Evolutionary conservation across 768 basidiomycete genomes (phyloP), one percentile per base, ranked within the genome.

Genomic region (Tubosaeta sp.): DNA sequence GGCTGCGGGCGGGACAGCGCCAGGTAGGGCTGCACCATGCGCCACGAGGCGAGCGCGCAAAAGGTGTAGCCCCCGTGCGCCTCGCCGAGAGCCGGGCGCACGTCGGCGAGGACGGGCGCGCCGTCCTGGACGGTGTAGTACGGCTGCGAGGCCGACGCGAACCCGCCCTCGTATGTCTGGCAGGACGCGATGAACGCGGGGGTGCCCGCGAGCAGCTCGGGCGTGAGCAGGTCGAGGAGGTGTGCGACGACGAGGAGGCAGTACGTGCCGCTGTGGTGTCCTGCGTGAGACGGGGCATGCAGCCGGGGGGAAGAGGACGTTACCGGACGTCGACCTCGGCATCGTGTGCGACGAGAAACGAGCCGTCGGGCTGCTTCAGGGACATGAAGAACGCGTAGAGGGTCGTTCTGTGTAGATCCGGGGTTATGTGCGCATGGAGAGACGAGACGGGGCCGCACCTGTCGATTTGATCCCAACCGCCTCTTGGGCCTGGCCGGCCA

Each of bases 61-160:
- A 92, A 97, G 0, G 95, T 92, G 71, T 99, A 98, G 0, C 97
- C 97, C 7, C 97, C 97, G 58, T 99, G 97, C 0, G 97, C 94
- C 70, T 99, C 97, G 10, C 95, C 95, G 19, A 97, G 83, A 0
- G 87, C 76, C 0, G 94, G 89, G 0, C 86, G 79, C 1, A 84
- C 79, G 3, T 68, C 65, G 3, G 69, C 59, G 38, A 81, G 67
- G 19, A 76, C 3, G 25, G 14, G 43, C 2, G 70, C 55, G n/a
- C 29, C 41, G 4, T 33, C 51, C n/a, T 14, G 46, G 29, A 58
- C 58, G 14, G 71, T 60, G 56, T 80, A 80, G 53, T 84, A 86
- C 0, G 90, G 84, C 48, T 88, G 83, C 0, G 90, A 88, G 0
- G 90, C 75, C 2, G 84, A 86, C 1, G 91, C 79, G 64, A 99